Evolutionary conservation across 2,329 filamentous ascomycete genomes (phyloP).

Genomic region (Colletotrichum tropicale): DNA sequence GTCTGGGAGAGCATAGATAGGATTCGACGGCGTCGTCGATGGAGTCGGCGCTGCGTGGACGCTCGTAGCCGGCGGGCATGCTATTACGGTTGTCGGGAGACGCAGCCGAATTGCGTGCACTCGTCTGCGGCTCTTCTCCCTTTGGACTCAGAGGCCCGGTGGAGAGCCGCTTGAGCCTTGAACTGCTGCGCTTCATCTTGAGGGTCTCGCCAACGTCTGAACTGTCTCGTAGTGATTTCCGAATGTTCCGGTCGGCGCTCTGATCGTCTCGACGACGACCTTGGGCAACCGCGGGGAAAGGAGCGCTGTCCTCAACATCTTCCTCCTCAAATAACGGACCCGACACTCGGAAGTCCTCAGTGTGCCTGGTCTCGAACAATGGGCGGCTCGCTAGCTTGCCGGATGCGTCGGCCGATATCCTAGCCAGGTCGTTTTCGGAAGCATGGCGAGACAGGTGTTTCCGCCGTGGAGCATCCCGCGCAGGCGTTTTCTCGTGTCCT

Average conservation of each 20-base stretch:
- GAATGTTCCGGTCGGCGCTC: constrained; percentile 49
- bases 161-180: constrained; percentile 65
- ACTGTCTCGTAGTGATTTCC: constrained; percentile 53
- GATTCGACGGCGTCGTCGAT: constrained; percentile 86
- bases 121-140: constrained; percentile 34
- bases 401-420: constrained; percentile 27
- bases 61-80: constrained; percentile 64
- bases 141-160: constrained; percentile 45
- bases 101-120: constrained; percentile 9
- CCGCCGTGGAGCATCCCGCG: constrained; percentile 20
- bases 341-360: not conserved
- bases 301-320: constrained; percentile 66
- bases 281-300: constrained; percentile 71
- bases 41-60: constrained; percentile 81
- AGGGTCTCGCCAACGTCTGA: constrained; percentile 51
- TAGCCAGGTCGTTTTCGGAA: constrained; percentile 18
- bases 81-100: constrained; percentile 31
- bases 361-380: constrained; percentile 21
- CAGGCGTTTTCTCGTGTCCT: constrained; percentile 33
- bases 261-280: constrained; percentile 56
- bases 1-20: constrained; percentile 80
- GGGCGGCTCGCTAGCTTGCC: constrained; percentile 3
- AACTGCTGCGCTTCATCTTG: constrained; percentile 59
- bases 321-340: constrained; percentile 24
- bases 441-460: constrained; percentile 27